A percentile compares a stretch with the other conserved stretches of the same genome.
Evolutionary conservation across 495 filamentous ascomycete species (phyloP).

Genomic region (Xylaria longipes): DNA sequence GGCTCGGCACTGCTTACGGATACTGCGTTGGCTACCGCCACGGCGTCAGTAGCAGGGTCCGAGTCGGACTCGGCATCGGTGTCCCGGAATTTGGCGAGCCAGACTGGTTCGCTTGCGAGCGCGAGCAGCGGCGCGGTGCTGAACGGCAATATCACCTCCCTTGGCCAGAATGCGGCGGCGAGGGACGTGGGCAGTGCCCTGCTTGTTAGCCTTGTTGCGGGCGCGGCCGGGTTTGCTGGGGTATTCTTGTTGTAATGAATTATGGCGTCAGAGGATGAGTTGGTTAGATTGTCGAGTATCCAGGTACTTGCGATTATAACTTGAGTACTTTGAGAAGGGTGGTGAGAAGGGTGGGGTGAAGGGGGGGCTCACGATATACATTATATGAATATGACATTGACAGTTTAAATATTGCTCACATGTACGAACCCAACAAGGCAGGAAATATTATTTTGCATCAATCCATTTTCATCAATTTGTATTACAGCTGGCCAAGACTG

Average conservation of each 20-base stretch:
- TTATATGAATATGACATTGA: not conserved
- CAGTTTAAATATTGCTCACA: not conserved
- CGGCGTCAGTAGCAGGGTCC: too few species aligned
- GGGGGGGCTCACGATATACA: not conserved
- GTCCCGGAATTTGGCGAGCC: constrained; percentile 9
- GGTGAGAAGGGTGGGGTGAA: too few species aligned
- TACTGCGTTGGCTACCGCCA: constrained; percentile 14
- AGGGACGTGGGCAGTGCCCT: constrained; percentile 6
- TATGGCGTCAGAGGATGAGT: not conserved
- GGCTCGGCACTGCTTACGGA: not conserved
- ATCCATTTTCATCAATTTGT: constrained; percentile 7
- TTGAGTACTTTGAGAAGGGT: not conserved
- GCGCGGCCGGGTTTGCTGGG: constrained; percentile 1
- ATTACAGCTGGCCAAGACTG: constrained; percentile 11
- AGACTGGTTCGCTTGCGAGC: constrained; percentile 1
- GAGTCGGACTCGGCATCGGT: too few species aligned
- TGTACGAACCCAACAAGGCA: not conserved
- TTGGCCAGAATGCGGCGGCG: constrained; percentile 2
- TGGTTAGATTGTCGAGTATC: not conserved
- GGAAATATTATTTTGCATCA: not conserved
- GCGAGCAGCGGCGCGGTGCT: not conserved
- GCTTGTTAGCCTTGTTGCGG: constrained; percentile 12
- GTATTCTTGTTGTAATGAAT: constrained; percentile 12
- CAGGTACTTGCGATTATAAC: not conserved
- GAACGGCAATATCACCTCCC: not conserved